Evolutionary conservation across 495 filamentous ascomycete genomes (phyloP).

Genomic region (Daldinia grandis): DNA sequence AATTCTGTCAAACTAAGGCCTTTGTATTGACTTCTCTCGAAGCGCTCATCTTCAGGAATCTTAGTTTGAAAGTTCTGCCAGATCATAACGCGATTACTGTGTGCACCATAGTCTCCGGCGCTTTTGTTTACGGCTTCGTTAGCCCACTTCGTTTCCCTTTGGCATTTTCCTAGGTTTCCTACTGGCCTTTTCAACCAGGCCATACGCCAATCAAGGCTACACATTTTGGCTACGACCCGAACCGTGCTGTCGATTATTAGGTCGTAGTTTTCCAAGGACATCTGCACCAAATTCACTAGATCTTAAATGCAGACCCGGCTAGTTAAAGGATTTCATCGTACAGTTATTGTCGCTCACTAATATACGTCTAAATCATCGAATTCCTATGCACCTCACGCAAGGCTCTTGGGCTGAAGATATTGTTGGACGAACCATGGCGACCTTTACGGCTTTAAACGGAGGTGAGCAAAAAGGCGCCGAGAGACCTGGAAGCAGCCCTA

Average conservation of each 20-base stretch:
- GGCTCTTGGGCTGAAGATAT: constrained; percentile 43
- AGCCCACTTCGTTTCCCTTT: not conserved
- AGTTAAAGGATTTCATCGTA: constrained; percentile 19
- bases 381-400: constrained; percentile 43
- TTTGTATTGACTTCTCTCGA: constrained; percentile 18
- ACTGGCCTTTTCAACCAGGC: constrained; percentile 4
- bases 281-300: constrained; percentile 3
- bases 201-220: constrained; percentile 10
- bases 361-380: constrained; percentile 14
- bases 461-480: constrained; percentile 54
- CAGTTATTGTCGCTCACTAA: constrained; percentile 3
- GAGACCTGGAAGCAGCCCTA: constrained; percentile 37
- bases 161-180: not conserved
- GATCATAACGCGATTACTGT: constrained; percentile 13
- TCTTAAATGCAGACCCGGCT: constrained; percentile 18
- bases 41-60: constrained; percentile 21
- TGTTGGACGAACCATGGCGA: constrained; percentile 54
- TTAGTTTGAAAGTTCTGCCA: constrained; percentile 11
- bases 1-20: constrained; percentile 16
- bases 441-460: constrained; percentile 60
- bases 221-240: constrained; percentile 10
- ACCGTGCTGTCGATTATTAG: not conserved
- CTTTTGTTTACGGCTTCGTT: constrained; percentile 10
- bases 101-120: constrained; percentile 8
- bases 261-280: not conserved